Evolutionary conservation across 2,329 filamentous ascomycete species (phyloP), one percentile per base, ranked within the genome.

Genomic region (Anthostomella pinea): DNA sequence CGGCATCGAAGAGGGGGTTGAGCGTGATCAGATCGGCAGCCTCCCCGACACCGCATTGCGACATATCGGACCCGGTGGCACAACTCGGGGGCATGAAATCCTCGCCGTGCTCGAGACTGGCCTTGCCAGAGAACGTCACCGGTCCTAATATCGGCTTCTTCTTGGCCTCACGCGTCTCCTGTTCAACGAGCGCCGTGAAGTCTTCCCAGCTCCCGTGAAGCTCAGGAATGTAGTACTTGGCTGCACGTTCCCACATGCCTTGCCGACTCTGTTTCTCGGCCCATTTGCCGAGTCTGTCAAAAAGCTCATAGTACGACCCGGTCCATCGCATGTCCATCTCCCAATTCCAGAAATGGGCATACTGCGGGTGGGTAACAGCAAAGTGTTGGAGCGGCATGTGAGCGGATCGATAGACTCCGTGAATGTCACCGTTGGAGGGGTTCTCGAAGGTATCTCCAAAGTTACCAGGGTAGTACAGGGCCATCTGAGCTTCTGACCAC

Each of bases 401-500:
- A 2, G 76, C 70, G 22, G 74, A 77, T 31, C 85, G 76, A 62
- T 85, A 85, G 32, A 87, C 81, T 3, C 84, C 81, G 31, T 84
- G 81, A 18, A 86, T 70, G 34, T 78, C 73, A 10, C 67, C 70
- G 46, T 75, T 64, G 38, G 69, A 71, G 6, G 73, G 74, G 54
- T 78, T 77, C 36, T 73, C 68, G 52, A 82, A 79, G 1, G 81
- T 77, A 28, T 82, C 78, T 49, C 84, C 81, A n/a, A 89, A 83
- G 25, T 79, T 75, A 2, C 77, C 77, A 42, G 75, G 62, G 55
- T 94, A 95, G 60, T 87, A 81, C 38, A 90, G 72, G 38, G 75
- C 73, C 85, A 95, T 91, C 62, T 91, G 86, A 34, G 79, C 73
- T 60, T 93, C 87, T 3, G 86, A 89, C 88, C 88, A 95, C 5